Evolutionary conservation across 768 basidiomycete genomes (phyloP).

Genomic region (Inosperma sp.): DNA sequence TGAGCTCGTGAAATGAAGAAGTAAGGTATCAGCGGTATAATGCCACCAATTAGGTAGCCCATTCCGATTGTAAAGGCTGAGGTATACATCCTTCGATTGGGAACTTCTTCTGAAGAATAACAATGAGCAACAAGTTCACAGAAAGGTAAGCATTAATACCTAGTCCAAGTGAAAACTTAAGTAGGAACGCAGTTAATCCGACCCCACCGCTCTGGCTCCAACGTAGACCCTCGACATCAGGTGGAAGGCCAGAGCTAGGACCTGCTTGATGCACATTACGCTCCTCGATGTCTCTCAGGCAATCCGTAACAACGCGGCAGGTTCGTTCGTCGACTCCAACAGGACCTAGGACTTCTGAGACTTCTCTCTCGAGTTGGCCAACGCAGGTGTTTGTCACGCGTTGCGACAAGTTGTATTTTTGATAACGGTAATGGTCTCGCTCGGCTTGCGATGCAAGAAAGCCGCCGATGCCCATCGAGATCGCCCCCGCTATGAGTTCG

Average conservation of each 20-base stretch:
- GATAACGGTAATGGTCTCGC: conserved; percentile 88
- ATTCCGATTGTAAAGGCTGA: conserved; percentile 95
- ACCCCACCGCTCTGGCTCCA: conserved; percentile 71
- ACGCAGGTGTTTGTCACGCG: conserved; percentile 87
- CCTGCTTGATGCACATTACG: conserved; percentile 27
- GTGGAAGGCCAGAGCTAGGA: conserved; percentile 13
- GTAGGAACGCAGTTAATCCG: conserved; percentile 87
- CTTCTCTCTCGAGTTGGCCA: conserved; percentile 96
- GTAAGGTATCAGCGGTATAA: conserved; percentile 90
- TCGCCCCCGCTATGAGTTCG: conserved; percentile 93
- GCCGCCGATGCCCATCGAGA: conserved; percentile 98
- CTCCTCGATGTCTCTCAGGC: conserved; percentile 64
- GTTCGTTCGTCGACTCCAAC: conserved; percentile 84
- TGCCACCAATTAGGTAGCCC: conserved; percentile 89
- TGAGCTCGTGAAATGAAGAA: conserved; percentile 78
- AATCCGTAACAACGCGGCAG: conserved; percentile 72
- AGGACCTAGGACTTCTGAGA: conserved; percentile 79
- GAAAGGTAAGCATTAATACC: conserved; percentile 38
- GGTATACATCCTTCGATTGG: conserved; percentile 74
- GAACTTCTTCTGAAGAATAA: conserved; percentile 75
- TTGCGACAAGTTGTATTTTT: conserved; percentile 64
- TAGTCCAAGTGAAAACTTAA: conserved; percentile 93
- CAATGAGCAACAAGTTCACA: neutral
- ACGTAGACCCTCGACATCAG: conserved; percentile 53
- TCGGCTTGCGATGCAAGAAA: conserved; percentile 97